A percentile compares a stretch with the other conserved stretches of the same genome.
Conservation (phyloP, 345 rosid genomes). For the Citrus unshiu region DNA sequence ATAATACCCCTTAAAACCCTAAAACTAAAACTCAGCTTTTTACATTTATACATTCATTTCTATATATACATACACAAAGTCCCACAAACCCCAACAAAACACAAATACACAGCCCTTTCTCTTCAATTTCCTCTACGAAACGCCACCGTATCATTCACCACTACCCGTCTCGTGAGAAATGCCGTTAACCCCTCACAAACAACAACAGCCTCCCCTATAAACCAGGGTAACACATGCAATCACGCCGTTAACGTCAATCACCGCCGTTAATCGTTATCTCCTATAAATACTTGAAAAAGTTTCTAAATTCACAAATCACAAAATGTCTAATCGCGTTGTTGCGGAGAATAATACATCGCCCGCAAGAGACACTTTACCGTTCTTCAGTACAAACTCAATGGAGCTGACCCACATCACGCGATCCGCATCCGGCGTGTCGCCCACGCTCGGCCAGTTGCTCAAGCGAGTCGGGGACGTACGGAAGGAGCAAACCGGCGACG, state of each 20-base stretch:
- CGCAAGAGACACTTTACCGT: constrained; percentile 19
- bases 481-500: constrained; percentile 62
- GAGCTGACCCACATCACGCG: constrained; percentile 31
- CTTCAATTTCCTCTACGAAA: background rate
- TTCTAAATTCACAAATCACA: background rate
- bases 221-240: background rate
- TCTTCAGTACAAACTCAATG: constrained; percentile 31
- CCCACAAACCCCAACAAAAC: background rate
- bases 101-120: background rate
- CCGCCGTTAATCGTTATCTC: background rate
- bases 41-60: background rate
- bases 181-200: background rate
- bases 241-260: background rate
- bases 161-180: background rate
- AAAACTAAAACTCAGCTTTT: background rate
- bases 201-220: background rate
- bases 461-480: constrained; percentile 68
- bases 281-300: background rate
- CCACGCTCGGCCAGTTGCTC: constrained; percentile 71
- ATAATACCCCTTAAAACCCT: background rate
- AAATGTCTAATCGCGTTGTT: constrained; percentile 45
- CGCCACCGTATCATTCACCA: background rate
- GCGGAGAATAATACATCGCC: constrained; percentile 29
- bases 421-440: constrained; percentile 15
- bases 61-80: constrained; percentile 4